Evolutionary conservation across 495 filamentous ascomycete species (phyloP), one percentile per base, ranked within the genome.

Genomic region (Pseudevernia furfuracea): DNA sequence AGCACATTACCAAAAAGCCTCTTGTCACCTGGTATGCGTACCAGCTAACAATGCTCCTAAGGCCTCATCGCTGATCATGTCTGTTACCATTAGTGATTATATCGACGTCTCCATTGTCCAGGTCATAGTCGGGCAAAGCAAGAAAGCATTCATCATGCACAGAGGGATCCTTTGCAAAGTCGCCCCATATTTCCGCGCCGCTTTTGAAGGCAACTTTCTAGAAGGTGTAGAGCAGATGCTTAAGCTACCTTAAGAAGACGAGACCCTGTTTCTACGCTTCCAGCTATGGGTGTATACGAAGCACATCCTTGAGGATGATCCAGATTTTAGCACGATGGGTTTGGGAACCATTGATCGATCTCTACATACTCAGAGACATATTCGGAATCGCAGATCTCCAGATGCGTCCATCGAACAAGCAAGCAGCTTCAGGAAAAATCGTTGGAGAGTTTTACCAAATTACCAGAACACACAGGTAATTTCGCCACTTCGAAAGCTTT

Each of bases 131-230:
- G 41, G 41, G 15, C 12, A 55, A 41, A 25, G 52, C 15, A 15
- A n/a, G 8, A 63, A 9, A 9, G 32, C 25, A 9, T 58, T 68
- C 41, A n/a, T 4, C 21, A 28, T 70, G 15, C 68, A 73, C 58
- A 67, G 64, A 57, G 53, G 59, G 12, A n/a, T 69, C 1, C 63
- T 72, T 17, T 65, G 62, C 25, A 49, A 67, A 34, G 55, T 49
- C 23, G 69, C 67, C 9, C 37, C 46, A 1, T 70, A 59, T 49
- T 73, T 73, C 48, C 52, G 37, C 19, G 63, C 65, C 25, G 70
- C n/a, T 67, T 3, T 72, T 38, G 57, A 62, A 10, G 66, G 69
- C 15, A 49, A 59, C 0, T 72, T 71, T 44, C 37, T 59, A n/a
- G 65, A 73, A 56, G 46, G 48, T 38, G 8, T 17, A 49, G 64